Evolutionary conservation across 2,329 filamentous ascomycete species (phyloP).

Genomic region (Penicillium sclerotigenum): DNA sequence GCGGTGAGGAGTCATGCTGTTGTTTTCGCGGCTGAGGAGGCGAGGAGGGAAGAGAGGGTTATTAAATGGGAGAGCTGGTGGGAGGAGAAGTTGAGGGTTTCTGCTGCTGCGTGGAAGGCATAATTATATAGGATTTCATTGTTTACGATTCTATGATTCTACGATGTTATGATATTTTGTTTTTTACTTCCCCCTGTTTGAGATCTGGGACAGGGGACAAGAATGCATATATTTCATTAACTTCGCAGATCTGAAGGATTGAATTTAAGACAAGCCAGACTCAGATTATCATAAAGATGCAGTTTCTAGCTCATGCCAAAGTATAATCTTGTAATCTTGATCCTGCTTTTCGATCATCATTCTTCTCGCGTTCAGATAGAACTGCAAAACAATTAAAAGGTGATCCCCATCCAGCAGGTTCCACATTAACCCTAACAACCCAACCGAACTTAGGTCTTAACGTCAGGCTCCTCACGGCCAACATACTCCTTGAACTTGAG

Average conservation of each 20-base stretch:
- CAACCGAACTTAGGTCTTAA: constrained; percentile 70
- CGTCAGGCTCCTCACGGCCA: constrained; percentile 87
- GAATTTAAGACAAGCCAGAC: background rate
- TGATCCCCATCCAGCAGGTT: constrained; percentile 26
- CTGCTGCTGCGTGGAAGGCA: constrained; percentile 9
- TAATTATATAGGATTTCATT: background rate
- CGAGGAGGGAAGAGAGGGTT: constrained; percentile 65
- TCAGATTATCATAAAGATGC: constrained; percentile 1
- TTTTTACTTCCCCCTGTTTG: too few species aligned
- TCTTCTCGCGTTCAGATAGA: constrained; percentile 8
- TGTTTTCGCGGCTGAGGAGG: constrained; percentile 92
- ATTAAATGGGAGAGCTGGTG: constrained; percentile 78
- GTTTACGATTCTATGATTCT: background rate
- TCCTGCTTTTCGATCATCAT: constrained; percentile 18
- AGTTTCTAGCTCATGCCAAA: constrained; percentile 1
- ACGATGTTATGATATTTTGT: background rate
- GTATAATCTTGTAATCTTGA: constrained; percentile 4
- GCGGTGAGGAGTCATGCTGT: constrained; percentile 84
- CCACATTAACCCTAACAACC: constrained; percentile 10
- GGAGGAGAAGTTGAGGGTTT: constrained; percentile 50
- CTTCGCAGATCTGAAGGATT: background rate
- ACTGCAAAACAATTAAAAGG: constrained; percentile 15
- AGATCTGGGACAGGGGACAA: background rate
- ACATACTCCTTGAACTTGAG: constrained; percentile 93
- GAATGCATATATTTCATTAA: background rate